A percentile compares a stretch with the other conserved stretches of the same genome.
Evolutionary conservation across 257 asterid genomes (phyloP).

Genomic region (Nicotiana tabacum): DNA sequence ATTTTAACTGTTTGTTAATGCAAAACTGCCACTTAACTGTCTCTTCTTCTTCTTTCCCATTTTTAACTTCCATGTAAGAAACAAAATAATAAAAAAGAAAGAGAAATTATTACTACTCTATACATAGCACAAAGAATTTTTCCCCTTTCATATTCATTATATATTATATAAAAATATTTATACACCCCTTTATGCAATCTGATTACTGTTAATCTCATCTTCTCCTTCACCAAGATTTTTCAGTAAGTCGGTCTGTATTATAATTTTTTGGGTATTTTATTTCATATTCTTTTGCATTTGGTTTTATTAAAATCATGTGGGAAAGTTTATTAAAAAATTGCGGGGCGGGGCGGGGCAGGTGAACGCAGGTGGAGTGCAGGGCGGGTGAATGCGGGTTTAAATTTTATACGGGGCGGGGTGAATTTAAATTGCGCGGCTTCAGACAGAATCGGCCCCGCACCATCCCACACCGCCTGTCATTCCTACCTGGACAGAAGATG

Average conservation of each 20-base stretch:
- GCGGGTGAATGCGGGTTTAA: too few relatives aligned
- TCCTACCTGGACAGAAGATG: too few relatives aligned
- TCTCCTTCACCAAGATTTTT: slow-evolving; percentile 28
- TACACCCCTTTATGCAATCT: slow-evolving; percentile 27
- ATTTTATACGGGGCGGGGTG: too few relatives aligned
- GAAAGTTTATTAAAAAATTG: slow-evolving; percentile 10
- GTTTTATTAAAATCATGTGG: slow-evolving; percentile 20
- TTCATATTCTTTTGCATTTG: background rate
- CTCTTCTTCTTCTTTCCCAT: slow-evolving; percentile 4
- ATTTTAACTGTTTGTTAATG: background rate
- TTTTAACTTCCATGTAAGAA: background rate
- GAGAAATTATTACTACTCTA: too few relatives aligned
- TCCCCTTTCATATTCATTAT: background rate
- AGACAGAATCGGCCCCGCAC: too few relatives aligned
- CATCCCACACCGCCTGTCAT: too few relatives aligned
- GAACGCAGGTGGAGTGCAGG: too few relatives aligned
- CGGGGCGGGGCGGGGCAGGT: too few relatives aligned
- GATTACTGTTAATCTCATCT: slow-evolving; percentile 22
- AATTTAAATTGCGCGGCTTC: too few relatives aligned
- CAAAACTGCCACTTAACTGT: slow-evolving; percentile 47
- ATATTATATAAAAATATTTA: slow-evolving; percentile 9
- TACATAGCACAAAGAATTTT: background rate
- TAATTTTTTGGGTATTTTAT: background rate
- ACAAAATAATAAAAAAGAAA: background rate
- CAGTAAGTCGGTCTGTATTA: slow-evolving; percentile 36